phyloP scores from a whole-genome alignment of 495 filamentous ascomycete species.

The Podospora fimiseda region DNA sequence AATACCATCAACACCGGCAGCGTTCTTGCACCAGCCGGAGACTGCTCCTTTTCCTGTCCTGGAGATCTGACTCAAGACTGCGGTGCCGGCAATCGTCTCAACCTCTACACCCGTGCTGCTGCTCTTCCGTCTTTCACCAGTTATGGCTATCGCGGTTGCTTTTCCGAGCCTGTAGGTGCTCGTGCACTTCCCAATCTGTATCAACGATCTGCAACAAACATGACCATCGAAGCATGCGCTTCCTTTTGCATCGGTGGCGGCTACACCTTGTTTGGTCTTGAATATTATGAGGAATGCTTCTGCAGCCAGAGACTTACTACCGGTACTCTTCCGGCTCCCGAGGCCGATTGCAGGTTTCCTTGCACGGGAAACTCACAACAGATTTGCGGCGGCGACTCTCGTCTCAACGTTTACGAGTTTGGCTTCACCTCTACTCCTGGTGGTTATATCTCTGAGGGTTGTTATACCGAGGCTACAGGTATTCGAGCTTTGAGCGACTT shows the following conservation, averaged over 20 bases:
- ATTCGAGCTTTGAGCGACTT: constrained; percentile 19
- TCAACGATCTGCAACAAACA: not conserved
- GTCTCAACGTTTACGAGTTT: not conserved
- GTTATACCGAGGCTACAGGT: constrained; percentile 19
- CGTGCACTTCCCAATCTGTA: not conserved
- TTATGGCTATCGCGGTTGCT: not conserved
- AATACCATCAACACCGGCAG: constrained; percentile 20
- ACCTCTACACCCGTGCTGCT: constrained; percentile 35
- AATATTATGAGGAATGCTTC: not conserved
- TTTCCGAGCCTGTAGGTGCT: not conserved
- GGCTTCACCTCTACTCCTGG: constrained; percentile 7
- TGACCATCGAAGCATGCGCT: not conserved
- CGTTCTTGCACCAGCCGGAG: constrained; percentile 23
- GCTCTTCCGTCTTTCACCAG: not conserved
- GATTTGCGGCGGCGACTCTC: not conserved
- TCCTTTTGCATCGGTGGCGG: not conserved
- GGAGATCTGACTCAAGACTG: constrained; percentile 31
- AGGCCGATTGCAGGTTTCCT: not conserved
- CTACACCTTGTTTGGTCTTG: not conserved
- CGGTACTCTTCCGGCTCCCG: not conserved
- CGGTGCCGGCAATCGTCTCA: constrained; percentile 43
- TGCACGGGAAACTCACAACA: not conserved
- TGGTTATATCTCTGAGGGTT: constrained; percentile 23
- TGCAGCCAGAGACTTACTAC: not conserved
- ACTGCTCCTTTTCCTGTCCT: constrained; percentile 26